Percentiles rank a stretch among this genome's conserved stretches.
Evolutionary conservation across 805 yeast species (phyloP).

Genomic region (Yamadazyma paraphyllophila): DNA sequence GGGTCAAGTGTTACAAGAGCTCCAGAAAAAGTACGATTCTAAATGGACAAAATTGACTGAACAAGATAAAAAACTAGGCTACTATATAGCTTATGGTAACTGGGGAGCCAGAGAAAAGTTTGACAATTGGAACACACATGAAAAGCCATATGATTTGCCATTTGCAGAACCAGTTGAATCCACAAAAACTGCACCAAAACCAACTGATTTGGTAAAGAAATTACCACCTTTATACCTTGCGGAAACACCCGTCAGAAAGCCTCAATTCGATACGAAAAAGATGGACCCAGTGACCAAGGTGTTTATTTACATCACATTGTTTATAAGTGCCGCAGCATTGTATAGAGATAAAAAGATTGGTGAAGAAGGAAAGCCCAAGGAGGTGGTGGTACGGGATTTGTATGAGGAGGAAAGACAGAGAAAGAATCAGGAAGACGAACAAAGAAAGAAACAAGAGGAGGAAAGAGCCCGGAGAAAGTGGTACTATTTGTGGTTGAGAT

Average conservation of each 20-base stretch:
- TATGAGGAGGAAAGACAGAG: conserved; percentile 31
- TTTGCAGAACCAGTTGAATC: conserved; percentile 29
- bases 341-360: conserved; percentile 54
- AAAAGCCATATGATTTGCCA: conserved; percentile 59
- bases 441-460: conserved; percentile 9
- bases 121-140: conserved; percentile 38
- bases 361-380: conserved; percentile 42
- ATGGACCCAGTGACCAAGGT: conserved; percentile 59
- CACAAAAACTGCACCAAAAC: conserved; percentile 22
- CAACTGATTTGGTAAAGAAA: conserved; percentile 26
- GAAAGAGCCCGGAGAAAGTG: conserved; percentile 29
- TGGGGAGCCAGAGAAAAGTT: conserved; percentile 69
- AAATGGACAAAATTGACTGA: conserved; percentile 54
- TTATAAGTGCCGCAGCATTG: conserved; percentile 51
- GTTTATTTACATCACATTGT: conserved; percentile 47
- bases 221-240: conserved; percentile 42
- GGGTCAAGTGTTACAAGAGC: conserved; percentile 54
- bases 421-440: conserved; percentile 18
- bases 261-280: conserved; percentile 45
- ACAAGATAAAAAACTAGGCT: conserved; percentile 54
- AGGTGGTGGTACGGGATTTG: conserved; percentile 36
- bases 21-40: conserved; percentile 48
- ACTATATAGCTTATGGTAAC: conserved; percentile 64
- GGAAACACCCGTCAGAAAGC: conserved; percentile 42
- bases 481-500: conserved; percentile 53